Base-by-base conservation (phyloP, 2,329 filamentous ascomycete genomes). In the Chaetoscypha palmicola region DNA sequence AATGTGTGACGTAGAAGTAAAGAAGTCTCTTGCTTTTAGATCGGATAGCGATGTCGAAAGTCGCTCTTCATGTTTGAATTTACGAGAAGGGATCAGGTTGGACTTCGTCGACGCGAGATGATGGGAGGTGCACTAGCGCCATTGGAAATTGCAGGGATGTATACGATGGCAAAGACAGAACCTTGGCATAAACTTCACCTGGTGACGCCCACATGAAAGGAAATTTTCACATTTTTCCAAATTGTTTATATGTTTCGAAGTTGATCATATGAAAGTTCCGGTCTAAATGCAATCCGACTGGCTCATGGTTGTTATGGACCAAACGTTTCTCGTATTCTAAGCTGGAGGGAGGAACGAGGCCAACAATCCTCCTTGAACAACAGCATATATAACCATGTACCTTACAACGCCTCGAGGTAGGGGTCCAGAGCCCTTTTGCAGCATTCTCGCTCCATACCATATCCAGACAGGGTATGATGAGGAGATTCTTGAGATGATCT, bases 381-480 rank as follows among this genome's bases (percentile, higher is more conserved):
- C 63, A 2, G 79, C 86, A 68, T 98, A 98, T 65, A 90, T 74
- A 42, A 89, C 70, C 72, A 91, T 86, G 54, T 79, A 86, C 31
- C 47, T 56, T n/a, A 59, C 50, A 43, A 53, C 16, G 8, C 31
- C 42, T 16, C 43, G 38, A 14, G 40, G 40, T 22, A 38, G 30
- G 22, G 31, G 16, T 9, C 9, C 24, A 17, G 50, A 50, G 35
- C 32, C 34, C 34, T 46, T 40, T 37, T 40, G 34, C 21, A 45
- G 30, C 33, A 42, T 42, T 10, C 28, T 23, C n/a, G 85, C 86
- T 30, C 94, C 62, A 71, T 83, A 87, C 72, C 85, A 82, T 61
- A 95, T 92, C 88, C 89, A 96, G 14, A 92, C 66, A 1, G 89
- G 86, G 63, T 91, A 95, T 0, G 82, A 91, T 0, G 90, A 95